A percentile compares a stretch with the other conserved stretches of the same genome.
Conservation (phyloP, 192 early-diverging fungal species). For the Coemansia sp. region DNA sequence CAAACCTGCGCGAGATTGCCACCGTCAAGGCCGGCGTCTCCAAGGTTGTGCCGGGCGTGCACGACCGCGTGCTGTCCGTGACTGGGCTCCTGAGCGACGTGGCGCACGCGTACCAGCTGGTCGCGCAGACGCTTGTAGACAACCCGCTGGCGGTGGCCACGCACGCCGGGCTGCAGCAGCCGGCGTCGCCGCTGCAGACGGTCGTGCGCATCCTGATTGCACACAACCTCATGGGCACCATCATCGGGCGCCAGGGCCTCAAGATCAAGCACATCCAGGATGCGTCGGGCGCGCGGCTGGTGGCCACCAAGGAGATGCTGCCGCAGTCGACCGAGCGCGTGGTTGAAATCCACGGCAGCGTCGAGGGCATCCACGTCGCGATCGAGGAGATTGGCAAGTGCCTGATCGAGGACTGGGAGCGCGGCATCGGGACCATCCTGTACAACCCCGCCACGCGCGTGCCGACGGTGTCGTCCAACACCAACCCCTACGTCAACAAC, state of each 20-base stretch:
- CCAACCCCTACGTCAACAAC: constrained; percentile 55
- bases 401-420: constrained; percentile 82
- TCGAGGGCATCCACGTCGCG: constrained; percentile 82
- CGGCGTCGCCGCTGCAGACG: constrained; percentile 53
- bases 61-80: constrained; percentile 80
- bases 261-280: constrained; percentile 98
- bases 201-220: constrained; percentile 88
- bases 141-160: constrained; percentile 65
- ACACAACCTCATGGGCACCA: constrained; percentile 83
- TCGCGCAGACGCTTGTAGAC: constrained; percentile 74
- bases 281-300: constrained; percentile 78
- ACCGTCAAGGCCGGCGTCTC: constrained; percentile 92
- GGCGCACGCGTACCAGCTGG: constrained; percentile 81
- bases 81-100: constrained; percentile 68
- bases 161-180: constrained; percentile 46
- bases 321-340: constrained; percentile 93
- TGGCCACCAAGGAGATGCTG: constrained; percentile 87
- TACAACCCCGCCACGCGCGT: constrained; percentile 73
- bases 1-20: constrained; percentile 78
- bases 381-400: constrained; percentile 82
- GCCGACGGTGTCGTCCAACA: constrained; percentile 46
- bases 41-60: constrained; percentile 82
- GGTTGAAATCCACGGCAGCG: constrained; percentile 80
- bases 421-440: constrained; percentile 76
- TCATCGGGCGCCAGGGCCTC: constrained; percentile 90